Evolutionary conservation across 2,329 filamentous ascomycete species (phyloP).

Genomic region (Trichoderma citrinoviride): DNA sequence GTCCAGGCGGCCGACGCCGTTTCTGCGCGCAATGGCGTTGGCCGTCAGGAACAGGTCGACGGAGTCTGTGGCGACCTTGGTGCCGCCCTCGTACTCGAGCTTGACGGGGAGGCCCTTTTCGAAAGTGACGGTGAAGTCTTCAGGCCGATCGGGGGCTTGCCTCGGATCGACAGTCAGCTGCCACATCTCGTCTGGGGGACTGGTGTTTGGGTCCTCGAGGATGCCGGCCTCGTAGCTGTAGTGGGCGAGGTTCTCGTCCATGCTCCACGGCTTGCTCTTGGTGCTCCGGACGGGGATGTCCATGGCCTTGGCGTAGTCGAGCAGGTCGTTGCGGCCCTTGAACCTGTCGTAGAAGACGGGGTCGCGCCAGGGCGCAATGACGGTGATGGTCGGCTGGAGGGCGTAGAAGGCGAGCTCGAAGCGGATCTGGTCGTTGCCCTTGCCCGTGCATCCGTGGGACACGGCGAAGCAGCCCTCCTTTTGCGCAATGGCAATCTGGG

Average conservation of each 20-base stretch:
- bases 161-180: constrained; percentile 45
- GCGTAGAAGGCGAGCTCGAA: constrained; percentile 38
- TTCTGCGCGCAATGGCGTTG: neutral
- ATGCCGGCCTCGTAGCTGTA: constrained; percentile 78
- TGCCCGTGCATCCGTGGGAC: constrained; percentile 21
- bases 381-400: constrained; percentile 60
- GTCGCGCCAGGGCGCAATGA: constrained; percentile 71
- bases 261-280: constrained; percentile 67
- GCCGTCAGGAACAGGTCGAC: neutral
- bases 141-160: constrained; percentile 5
- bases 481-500: constrained; percentile 38
- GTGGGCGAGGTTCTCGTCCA: constrained; percentile 42
- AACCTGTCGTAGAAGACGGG: constrained; percentile 68
- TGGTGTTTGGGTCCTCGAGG: constrained; percentile 55
- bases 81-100: constrained; percentile 38
- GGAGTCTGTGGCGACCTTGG: neutral
- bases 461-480: constrained; percentile 39
- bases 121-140: constrained; percentile 61
- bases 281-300: constrained; percentile 71
- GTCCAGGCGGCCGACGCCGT: neutral
- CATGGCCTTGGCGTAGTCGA: constrained; percentile 65
- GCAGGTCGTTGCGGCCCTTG: constrained; percentile 66
- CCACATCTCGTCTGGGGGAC: constrained; percentile 70
- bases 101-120: constrained; percentile 65
- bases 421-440: neutral